Evolutionary conservation across 305 asterid genomes (phyloP).

Genomic region (Solanum chacoense): DNA sequence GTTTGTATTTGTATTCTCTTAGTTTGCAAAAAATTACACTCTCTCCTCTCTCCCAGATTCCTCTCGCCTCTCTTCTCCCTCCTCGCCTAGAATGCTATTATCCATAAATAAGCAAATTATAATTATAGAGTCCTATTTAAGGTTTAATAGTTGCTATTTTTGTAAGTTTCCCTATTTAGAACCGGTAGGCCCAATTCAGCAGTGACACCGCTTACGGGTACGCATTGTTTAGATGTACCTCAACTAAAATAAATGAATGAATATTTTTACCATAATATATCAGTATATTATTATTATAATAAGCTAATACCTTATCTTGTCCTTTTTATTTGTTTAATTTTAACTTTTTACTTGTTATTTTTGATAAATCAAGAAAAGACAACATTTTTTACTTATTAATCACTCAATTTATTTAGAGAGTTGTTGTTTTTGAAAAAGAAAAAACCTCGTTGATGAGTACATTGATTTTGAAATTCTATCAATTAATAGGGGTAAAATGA

Average conservation of each 20-base stretch:
- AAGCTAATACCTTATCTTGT: background rate
- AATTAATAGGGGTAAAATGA: no score
- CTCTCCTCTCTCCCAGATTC: background rate
- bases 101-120: no score
- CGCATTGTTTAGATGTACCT: background rate
- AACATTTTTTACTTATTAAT: no score
- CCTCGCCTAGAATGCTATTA: no score
- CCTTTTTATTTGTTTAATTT: no score
- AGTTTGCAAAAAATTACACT: background rate
- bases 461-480: background rate
- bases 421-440: background rate
- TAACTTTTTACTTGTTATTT: background rate
- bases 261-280: background rate
- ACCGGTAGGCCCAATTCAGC: background rate
- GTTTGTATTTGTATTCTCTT: no score
- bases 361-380: no score
- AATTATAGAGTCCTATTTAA: no score
- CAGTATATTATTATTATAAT: background rate
- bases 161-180: background rate
- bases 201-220: background rate
- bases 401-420: background rate
- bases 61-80: no score
- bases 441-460: background rate
- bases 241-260: background rate
- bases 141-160: background rate